A percentile compares a stretch with the other conserved stretches of the same genome.
These are phyloP conservation scores for Curvularia sp. DNA, from an alignment of 2,329 filamentous ascomycete genomes.

Conservation along the genomic window DNA sequence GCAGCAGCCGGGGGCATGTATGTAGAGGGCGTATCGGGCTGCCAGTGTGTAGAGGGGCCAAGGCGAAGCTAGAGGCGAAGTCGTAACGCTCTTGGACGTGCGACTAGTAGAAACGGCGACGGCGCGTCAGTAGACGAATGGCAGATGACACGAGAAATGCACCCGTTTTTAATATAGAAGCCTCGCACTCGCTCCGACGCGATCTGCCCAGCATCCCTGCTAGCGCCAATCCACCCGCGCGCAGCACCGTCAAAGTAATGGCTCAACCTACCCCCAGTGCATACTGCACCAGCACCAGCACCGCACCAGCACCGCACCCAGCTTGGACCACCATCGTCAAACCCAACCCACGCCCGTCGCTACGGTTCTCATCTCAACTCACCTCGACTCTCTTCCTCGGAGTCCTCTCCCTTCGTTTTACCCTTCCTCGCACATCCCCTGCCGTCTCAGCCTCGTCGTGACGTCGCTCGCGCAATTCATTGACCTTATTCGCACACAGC, in stretches of 20 bases:
- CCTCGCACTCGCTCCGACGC: conserved; percentile 25
- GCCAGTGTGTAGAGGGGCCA: too few relatives aligned
- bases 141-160: conserved; percentile 14
- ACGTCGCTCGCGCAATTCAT: conserved; percentile 25
- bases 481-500: conserved; percentile 12
- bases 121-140: conserved; percentile 15
- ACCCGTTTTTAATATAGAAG: conserved; percentile 32
- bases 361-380: conserved; percentile 13
- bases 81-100: neutral
- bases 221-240: conserved; percentile 32
- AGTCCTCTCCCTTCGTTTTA: conserved; percentile 8
- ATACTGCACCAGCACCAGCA: neutral
- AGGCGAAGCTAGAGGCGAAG: too few relatives aligned
- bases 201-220: conserved; percentile 35
- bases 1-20: too few relatives aligned
- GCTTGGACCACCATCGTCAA: conserved; percentile 21
- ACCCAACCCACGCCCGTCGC: conserved; percentile 23
- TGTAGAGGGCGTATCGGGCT: too few relatives aligned
- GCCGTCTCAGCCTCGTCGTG: conserved; percentile 25
- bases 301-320: conserved; percentile 15
- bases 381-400: too few relatives aligned
- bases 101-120: neutral
- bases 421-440: neutral
- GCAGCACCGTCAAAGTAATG: conserved; percentile 26
- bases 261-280: conserved; percentile 17